These are phyloP conservation scores for Phytophthora vignae DNA, from an alignment of 352 stramenopile genomes.

Conservation along the genomic window DNA sequence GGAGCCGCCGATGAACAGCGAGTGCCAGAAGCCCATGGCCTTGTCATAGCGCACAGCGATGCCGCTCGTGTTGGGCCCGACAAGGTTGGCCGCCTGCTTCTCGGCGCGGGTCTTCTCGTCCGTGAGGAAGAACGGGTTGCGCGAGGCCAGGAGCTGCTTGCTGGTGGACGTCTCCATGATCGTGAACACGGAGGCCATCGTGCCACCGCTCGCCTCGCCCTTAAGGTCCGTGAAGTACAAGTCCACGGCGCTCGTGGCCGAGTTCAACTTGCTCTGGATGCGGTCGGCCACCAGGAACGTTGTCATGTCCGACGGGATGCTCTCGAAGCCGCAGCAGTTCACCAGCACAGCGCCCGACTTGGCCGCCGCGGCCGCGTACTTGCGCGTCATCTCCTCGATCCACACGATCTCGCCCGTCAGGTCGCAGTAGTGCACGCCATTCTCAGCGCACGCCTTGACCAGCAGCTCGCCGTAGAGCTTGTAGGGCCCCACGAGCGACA, in stretches of 20 bases:
- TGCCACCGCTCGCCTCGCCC: conserved; percentile 71
- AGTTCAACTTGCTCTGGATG: conserved; percentile 63
- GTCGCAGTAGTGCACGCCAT: conserved; percentile 91
- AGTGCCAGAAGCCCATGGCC: conserved; percentile 67
- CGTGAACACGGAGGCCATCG: conserved; percentile 59
- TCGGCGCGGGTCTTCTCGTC: conserved; percentile 47
- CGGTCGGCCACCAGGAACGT: conserved; percentile 75
- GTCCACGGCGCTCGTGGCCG: conserved; percentile 44
- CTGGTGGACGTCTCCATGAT: conserved; percentile 62
- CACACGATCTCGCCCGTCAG: conserved; percentile 91
- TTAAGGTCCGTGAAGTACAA: conserved; percentile 61
- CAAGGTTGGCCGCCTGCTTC: conserved; percentile 41
- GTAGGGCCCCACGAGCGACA: conserved; percentile 85
- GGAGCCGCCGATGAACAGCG: conserved; percentile 78
- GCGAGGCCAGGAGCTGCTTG: conserved; percentile 47
- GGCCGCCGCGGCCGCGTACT: conserved; percentile 63
- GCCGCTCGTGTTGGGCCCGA: conserved; percentile 46
- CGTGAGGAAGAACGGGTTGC: conserved; percentile 71
- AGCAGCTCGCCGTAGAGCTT: conserved; percentile 72
- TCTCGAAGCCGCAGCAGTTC: conserved; percentile 91
- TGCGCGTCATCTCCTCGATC: conserved; percentile 82
- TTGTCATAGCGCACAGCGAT: conserved; percentile 72
- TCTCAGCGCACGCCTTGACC: conserved; percentile 80
- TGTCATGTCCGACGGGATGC: conserved; percentile 88
- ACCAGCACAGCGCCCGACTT: conserved; percentile 84